phyloP scores from a whole-genome alignment of 805 yeast genomes.

The Saccharomyces paradoxus region DNA sequence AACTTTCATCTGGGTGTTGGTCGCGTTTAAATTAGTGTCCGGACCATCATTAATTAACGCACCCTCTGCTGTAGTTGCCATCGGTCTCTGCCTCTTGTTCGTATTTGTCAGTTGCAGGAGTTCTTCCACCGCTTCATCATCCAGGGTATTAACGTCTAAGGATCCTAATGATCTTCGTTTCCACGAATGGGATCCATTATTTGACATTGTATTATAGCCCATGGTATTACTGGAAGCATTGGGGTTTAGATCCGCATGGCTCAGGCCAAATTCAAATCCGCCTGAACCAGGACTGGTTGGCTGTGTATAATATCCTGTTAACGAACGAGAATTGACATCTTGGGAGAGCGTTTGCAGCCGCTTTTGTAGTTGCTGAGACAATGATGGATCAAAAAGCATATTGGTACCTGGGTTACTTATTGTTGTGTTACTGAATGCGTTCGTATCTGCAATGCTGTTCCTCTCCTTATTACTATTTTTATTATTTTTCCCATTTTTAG shows the following conservation, averaged over 20 bases:
- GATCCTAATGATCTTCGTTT: conserved; percentile 24
- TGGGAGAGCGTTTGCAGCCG: conserved; percentile 22
- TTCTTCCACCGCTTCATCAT: conserved; percentile 26
- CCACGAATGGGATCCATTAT: conserved; percentile 7
- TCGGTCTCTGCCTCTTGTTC: conserved; percentile 14
- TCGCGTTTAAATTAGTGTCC: conserved; percentile 1
- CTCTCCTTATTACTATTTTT: conserved; percentile 1
- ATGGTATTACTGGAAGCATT: not conserved
- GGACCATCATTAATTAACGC: conserved; percentile 2
- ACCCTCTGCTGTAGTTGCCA: conserved; percentile 7
- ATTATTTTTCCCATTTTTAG: not conserved
- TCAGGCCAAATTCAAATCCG: conserved; percentile 9
- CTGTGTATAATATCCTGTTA: conserved; percentile 27
- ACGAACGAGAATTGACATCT: conserved; percentile 21
- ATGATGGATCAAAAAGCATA: conserved; percentile 17
- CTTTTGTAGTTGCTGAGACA: conserved; percentile 25
- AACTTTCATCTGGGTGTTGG: conserved; percentile 1
- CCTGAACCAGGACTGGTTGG: conserved; percentile 28
- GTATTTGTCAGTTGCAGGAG: conserved; percentile 23
- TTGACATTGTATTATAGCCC: not conserved
- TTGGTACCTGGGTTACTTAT: conserved; percentile 6
- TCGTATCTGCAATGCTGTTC: not conserved
- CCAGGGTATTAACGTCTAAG: conserved; percentile 19
- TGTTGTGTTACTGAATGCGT: not conserved
- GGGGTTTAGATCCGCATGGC: conserved; percentile 7